These are phyloP conservation scores for Effrenium voratum DNA, from an alignment of 73 alveolate genomes.

Conservation along the genomic window DNA sequence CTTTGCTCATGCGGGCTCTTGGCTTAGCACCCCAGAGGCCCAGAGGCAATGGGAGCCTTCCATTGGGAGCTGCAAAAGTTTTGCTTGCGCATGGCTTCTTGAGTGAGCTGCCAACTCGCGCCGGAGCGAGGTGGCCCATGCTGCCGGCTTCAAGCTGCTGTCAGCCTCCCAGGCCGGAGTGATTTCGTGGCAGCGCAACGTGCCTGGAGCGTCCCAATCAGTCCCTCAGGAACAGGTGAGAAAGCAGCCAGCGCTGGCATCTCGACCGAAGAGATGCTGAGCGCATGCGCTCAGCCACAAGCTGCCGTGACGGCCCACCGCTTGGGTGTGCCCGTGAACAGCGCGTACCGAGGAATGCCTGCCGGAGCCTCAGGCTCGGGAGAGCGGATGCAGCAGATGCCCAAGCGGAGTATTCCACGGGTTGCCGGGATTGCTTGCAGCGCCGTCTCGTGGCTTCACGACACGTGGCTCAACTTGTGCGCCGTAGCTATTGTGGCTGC, in stretches of 20 bases:
- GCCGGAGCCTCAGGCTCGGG: constrained; percentile 36
- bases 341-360: constrained; percentile 45
- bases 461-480: neutral
- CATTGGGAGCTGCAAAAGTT: too few relatives aligned
- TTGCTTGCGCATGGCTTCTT: too few relatives aligned
- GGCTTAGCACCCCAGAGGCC: too few relatives aligned
- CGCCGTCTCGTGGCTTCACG: too few relatives aligned
- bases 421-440: too few relatives aligned
- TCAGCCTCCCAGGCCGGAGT: constrained; percentile 59
- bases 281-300: neutral
- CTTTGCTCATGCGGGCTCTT: constrained; percentile 38
- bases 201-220: neutral
- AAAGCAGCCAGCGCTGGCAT: constrained; percentile 63
- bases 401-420: too few relatives aligned
- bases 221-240: constrained; percentile 65
- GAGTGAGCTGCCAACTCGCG: too few relatives aligned
- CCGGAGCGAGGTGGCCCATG: constrained; percentile 93
- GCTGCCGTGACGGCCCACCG: too few relatives aligned
- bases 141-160: constrained; percentile 61
- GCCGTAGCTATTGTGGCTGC: neutral
- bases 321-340: neutral
- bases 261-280: neutral
- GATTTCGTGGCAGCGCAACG: neutral
- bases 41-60: too few relatives aligned
- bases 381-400: too few relatives aligned